These are phyloP conservation scores for Gentiana macrophylla DNA, from an alignment of 257 asterid species.

Conservation along the genomic window DNA sequence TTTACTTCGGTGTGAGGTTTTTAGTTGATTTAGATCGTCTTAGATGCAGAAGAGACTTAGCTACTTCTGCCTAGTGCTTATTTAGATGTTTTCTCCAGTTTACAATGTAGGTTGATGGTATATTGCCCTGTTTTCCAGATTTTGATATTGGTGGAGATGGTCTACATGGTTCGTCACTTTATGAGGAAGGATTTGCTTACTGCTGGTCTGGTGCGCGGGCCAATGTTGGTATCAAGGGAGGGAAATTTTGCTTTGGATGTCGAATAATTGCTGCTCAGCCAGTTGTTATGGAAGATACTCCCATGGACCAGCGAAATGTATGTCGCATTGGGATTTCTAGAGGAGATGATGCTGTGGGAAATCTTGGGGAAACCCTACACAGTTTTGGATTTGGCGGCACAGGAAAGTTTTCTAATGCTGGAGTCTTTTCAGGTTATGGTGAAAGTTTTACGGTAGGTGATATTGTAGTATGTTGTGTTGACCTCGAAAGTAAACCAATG, in stretches of 20 bases:
- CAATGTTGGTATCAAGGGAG: slow-evolving; percentile 43
- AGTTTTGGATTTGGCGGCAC: slow-evolving; percentile 53
- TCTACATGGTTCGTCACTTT: slow-evolving; percentile 39
- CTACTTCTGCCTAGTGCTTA: background rate
- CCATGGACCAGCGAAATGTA: slow-evolving; percentile 32
- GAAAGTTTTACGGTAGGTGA: slow-evolving; percentile 45
- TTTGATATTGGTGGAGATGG: slow-evolving; percentile 43
- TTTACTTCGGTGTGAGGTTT: background rate
- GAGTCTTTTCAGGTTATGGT: slow-evolving; percentile 28
- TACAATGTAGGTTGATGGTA: no score
- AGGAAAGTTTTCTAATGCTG: slow-evolving; percentile 38
- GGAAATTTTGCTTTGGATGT: slow-evolving; percentile 61
- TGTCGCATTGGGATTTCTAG: slow-evolving; percentile 50
- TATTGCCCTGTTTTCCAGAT: slow-evolving; percentile 24
- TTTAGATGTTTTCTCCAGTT: no score
- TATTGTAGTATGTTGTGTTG: slow-evolving; percentile 37
- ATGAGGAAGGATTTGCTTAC: slow-evolving; percentile 47
- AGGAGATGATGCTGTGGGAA: slow-evolving; percentile 40
- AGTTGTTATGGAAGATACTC: slow-evolving; percentile 41
- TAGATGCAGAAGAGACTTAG: background rate
- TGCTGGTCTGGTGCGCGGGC: slow-evolving; percentile 82
- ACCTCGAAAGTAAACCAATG: slow-evolving; percentile 38
- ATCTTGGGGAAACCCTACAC: slow-evolving; percentile 39
- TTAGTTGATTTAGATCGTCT: background rate
- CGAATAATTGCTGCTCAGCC: slow-evolving; percentile 36